These are phyloP conservation scores for Diospyros kaki DNA, from an alignment of 148 eudicot species.

Conservation along the genomic window DNA sequence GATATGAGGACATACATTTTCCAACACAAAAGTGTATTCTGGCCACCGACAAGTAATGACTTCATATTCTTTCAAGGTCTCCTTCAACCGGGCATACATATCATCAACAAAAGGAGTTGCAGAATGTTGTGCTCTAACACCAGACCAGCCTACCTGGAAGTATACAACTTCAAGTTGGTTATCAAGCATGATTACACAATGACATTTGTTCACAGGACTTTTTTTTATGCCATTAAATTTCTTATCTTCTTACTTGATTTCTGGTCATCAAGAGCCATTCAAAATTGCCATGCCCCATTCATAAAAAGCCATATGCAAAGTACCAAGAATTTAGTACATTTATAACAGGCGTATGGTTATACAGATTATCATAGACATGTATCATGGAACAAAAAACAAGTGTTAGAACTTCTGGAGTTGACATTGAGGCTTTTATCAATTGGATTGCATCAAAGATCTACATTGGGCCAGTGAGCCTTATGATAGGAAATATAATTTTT, in stretches of 20 bases:
- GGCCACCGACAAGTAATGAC: conserved; percentile 91
- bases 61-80: conserved; percentile 63
- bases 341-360: neutral
- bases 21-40: conserved; percentile 71
- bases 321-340: neutral
- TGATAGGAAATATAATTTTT: no score
- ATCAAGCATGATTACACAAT: neutral
- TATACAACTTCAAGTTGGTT: neutral
- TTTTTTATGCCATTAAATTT: no score
- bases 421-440: no score
- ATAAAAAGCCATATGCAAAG: neutral
- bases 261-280: neutral
- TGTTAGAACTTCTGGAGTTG: no score
- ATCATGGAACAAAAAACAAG: neutral
- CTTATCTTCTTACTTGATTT: neutral
- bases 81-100: conserved; percentile 69
- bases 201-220: no score
- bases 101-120: conserved; percentile 83
- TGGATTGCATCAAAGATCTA: no score
- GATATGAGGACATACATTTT: conserved; percentile 47
- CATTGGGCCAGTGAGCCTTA: no score
- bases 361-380: neutral
- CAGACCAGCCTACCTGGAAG: conserved; percentile 68
- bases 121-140: conserved; percentile 56
- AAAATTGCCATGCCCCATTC: neutral